Evolutionary conservation across 305 asterid genomes (phyloP), one percentile per base, ranked within the genome.

Genomic region (Solanum hybrid): DNA sequence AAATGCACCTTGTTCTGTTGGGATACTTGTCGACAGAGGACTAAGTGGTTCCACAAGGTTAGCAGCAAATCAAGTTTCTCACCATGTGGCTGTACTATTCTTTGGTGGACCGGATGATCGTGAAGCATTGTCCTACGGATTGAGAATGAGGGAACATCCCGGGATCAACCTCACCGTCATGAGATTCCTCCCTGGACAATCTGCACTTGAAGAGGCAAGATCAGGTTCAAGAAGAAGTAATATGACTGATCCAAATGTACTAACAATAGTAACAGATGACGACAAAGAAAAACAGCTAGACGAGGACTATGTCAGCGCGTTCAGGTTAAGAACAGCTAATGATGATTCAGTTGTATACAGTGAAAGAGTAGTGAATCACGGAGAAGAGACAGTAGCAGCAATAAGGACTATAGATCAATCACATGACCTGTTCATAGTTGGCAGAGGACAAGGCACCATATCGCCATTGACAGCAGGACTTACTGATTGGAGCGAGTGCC

Each of bases 401-500:
- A 94, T 97, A 51, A 89, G 98, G 88, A 84, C 98, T 0, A 87
- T 97, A 16, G 99, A 96, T 73, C 85, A 90, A 4, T 88, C 92
- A 8, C 98, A 96, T 20, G 98, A 96, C 64, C 81, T 97, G 37
- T 95, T 95, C 64, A 92, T 97, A 39, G 99, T 97, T 3, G 99
- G 99, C 7, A 92, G 99, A 82, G 99, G 98, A 35, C 95, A 92
- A 87, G 99, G 98, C 11, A 89, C 73, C 87, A 81, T 89, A 29
- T 95, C 99, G 4, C 96, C 97, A 0, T 87, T 96, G 35, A 97
- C 98, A 16, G 97, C 98, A 2, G 99, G 99, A 87, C 95, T 97
- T 11, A 96, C 98, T 2, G 99, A 96, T 73, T 97, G 99, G 99
- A 96, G 99, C n/a, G 99, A 97, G 91, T 96, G 99, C 87, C 99